These are phyloP conservation scores for Sarocladiaceae sp. DNA, from an alignment of 2,329 filamentous ascomycete genomes.

Conservation along the genomic window DNA sequence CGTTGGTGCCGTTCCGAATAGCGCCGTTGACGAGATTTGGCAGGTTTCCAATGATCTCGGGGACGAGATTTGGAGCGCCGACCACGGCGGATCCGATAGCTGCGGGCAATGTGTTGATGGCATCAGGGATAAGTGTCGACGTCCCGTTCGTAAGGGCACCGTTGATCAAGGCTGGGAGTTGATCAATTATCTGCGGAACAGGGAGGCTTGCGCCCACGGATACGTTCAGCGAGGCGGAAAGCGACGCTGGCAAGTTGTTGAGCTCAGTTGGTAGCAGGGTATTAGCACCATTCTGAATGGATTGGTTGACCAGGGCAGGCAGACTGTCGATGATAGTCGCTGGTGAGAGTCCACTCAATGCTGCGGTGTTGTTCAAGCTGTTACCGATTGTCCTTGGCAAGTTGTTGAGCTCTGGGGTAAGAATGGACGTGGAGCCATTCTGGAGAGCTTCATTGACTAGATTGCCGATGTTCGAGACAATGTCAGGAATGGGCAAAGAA, in stretches of 20 bases:
- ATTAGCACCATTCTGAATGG: background rate
- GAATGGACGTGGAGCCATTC: background rate
- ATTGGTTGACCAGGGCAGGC: background rate
- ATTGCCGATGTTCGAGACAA: background rate
- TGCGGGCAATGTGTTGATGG: conserved; percentile 8
- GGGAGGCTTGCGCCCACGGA: background rate
- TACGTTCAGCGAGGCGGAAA: background rate
- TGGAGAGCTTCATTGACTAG: background rate
- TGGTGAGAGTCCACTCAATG: background rate
- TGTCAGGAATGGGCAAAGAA: background rate
- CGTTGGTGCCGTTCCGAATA: background rate
- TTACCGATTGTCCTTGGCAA: background rate
- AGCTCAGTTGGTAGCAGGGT: background rate
- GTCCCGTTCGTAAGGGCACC: background rate
- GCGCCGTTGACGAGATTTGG: conserved; percentile 1
- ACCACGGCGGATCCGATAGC: background rate
- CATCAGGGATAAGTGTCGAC: background rate
- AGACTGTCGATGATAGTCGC: conserved; percentile 1
- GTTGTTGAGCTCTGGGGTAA: conserved; percentile 2
- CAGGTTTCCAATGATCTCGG: background rate
- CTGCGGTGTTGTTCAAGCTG: background rate
- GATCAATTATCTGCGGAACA: background rate
- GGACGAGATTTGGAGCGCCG: conserved; percentile 2
- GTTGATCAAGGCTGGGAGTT: conserved; percentile 1
- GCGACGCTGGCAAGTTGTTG: background rate